These are phyloP conservation scores for Chrysoporthe cubensis DNA, from an alignment of 2,329 filamentous ascomycete species.

Conservation along the genomic window DNA sequence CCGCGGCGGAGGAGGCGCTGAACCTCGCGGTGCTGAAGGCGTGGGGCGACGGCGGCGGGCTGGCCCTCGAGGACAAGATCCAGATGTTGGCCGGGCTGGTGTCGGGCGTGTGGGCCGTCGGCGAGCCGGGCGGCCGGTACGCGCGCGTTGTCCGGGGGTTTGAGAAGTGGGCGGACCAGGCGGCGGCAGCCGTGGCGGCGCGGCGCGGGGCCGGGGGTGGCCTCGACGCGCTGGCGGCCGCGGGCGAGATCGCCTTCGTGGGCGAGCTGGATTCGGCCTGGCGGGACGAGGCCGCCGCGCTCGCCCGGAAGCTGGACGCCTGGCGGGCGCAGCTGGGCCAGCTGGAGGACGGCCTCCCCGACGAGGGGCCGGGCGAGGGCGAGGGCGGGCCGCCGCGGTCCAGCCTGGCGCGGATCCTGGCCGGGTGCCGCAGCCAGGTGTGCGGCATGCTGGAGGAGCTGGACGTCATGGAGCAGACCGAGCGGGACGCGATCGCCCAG, in stretches of 20 bases:
- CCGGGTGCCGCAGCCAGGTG: conserved; percentile 53
- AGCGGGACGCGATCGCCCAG: conserved; percentile 57
- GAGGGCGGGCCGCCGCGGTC: conserved; percentile 35
- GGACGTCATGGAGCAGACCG: conserved; percentile 63
- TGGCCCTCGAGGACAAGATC: conserved; percentile 57
- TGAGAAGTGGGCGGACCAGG: conserved; percentile 60
- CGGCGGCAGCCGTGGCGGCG: conserved; percentile 51
- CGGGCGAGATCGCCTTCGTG: conserved; percentile 51
- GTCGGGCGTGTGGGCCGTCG: conserved; percentile 60
- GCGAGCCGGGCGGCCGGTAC: conserved; percentile 60
- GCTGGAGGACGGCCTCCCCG: conserved; percentile 40
- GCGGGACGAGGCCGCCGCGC: conserved; percentile 59
- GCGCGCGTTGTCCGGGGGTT: conserved; percentile 59
- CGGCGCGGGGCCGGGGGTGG: conserved; percentile 42
- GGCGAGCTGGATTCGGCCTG: conserved; percentile 60
- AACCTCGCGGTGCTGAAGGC: conserved; percentile 57
- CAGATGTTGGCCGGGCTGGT: conserved; percentile 61
- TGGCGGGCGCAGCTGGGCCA: conserved; percentile 55
- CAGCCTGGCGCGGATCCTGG: conserved; percentile 53
- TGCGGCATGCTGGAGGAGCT: conserved; percentile 66
- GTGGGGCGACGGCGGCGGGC: conserved; percentile 48
- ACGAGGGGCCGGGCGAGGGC: not conserved
- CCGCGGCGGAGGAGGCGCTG: conserved; percentile 49
- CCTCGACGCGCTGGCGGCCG: conserved; percentile 32
- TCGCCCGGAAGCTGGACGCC: conserved; percentile 58